phyloP scores from a whole-genome alignment of 495 filamentous ascomycete genomes.

The Neurospora sp. region DNA sequence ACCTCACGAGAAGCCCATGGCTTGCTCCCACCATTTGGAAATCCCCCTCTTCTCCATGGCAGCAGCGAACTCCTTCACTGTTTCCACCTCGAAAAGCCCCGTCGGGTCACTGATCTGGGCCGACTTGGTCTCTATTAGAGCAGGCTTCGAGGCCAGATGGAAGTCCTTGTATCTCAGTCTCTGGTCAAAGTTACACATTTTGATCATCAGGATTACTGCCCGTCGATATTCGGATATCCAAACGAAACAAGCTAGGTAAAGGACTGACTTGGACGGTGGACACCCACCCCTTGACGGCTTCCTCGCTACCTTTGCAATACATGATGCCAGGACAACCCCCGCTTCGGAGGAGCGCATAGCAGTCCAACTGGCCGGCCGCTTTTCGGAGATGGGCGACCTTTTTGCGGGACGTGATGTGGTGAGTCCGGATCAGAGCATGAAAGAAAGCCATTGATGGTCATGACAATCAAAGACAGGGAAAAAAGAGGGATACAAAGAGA shows the following conservation, averaged over 20 bases:
- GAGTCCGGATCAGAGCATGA: constrained; percentile 61
- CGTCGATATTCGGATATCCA: background rate
- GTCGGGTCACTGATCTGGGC: constrained; percentile 2
- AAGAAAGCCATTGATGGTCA: constrained; percentile 20
- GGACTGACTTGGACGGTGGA: constrained; percentile 20
- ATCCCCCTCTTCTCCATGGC: constrained; percentile 21
- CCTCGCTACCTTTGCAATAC: constrained; percentile 56
- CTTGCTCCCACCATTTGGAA: constrained; percentile 16
- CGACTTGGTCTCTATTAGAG: constrained; percentile 1
- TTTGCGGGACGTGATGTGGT: constrained; percentile 75
- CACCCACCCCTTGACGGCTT: constrained; percentile 25
- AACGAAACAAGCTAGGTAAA: background rate
- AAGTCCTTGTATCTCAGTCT: constrained; percentile 25
- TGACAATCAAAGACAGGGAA: background rate
- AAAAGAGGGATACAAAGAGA: background rate
- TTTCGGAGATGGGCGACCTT: constrained; percentile 58
- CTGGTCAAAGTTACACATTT: background rate
- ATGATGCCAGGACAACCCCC: constrained; percentile 65
- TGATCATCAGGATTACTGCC: background rate
- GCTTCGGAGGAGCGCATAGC: constrained; percentile 53
- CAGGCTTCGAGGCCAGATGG: constrained; percentile 16
- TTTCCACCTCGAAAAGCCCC: constrained; percentile 15
- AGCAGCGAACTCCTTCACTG: constrained; percentile 17
- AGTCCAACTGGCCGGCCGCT: constrained; percentile 45
- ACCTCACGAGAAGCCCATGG: constrained; percentile 16